Percentiles rank a stretch among this genome's conserved stretches.
These are phyloP conservation scores for Corymbia citriodora DNA, from an alignment of 441 rosid species.

Conservation along the genomic window DNA sequence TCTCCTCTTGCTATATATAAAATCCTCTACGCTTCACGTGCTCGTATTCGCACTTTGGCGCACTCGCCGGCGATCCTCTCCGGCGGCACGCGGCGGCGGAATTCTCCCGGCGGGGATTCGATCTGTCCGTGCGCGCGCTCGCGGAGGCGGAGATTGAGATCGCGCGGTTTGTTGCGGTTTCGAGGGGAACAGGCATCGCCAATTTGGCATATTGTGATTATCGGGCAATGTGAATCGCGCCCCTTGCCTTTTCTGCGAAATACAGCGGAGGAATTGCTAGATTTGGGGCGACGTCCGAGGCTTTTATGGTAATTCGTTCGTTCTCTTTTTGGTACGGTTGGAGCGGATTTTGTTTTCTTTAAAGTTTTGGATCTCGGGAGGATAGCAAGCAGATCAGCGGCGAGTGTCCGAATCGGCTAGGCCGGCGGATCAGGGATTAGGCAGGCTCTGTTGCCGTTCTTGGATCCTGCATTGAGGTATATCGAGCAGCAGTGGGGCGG, in stretches of 20 bases:
- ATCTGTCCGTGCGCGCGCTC: background rate
- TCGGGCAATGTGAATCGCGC: background rate
- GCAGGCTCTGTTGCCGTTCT: background rate
- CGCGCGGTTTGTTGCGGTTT: background rate
- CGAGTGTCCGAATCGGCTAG: background rate
- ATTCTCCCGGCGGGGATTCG: background rate
- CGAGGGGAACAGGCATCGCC: background rate
- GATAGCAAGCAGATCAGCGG: background rate
- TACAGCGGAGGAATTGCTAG: background rate
- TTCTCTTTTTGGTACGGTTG: background rate
- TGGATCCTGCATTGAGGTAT: constrained; percentile 31
- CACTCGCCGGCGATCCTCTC: constrained; percentile 10
- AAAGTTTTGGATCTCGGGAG: background rate
- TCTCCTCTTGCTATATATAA: background rate
- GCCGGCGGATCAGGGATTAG: background rate
- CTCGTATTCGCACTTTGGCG: background rate
- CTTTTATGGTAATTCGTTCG: background rate
- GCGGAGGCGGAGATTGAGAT: background rate
- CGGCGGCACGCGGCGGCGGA: constrained; percentile 3
- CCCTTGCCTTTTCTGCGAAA: background rate
- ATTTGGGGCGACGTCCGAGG: background rate
- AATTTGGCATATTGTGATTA: background rate
- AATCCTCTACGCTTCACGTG: background rate
- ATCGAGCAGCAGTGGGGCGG: background rate
- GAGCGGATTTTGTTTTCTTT: background rate